Evolutionary conservation across 2,329 filamentous ascomycete species (phyloP), one percentile per base, ranked within the genome.

Genomic region (Hortaea werneckii): DNA sequence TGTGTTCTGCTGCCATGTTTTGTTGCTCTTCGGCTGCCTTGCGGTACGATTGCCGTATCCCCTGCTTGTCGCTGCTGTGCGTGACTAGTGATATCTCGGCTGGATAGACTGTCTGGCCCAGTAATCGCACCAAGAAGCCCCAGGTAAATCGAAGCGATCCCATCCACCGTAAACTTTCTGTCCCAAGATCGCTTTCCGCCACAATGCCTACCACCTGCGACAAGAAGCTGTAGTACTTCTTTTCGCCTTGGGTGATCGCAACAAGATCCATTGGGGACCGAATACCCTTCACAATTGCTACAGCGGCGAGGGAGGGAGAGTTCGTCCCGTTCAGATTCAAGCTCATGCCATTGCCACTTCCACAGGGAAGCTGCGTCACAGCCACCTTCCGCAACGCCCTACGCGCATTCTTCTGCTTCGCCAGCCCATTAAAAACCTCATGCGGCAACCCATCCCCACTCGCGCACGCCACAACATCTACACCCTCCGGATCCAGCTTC

Each of bases 381-480:
- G 92, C 86, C 10, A 96, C 69, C 58, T 82, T 85, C 20, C 74
- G 69, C 49, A 98, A 68, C 0, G 90, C 92, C 45, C 76, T 76
- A 29, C 74, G 72, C 13, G 88, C 88, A 65, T 95, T 27, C 4
- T 75, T 61, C 35, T 87, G 81, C 65, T 80, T 83, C 10, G 79
- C 88, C 29, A 98, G 69, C 0, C 92, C 92, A 61, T 98, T 96
- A 71, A 95, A 95, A 6, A 95, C 84, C 66, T 98, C 92, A 62
- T 95, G 84, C 0, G 87, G 83, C 35, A 95, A 74, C 7, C 92
- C 92, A 58, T 98, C 92, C 4, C 92, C 92, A 0, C 90, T 95
- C 61, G 87, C 92, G 51, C 87, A 86, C 27, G 90, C 80, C 10
- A 96, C 77, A 6, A 88, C 83, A 67, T 98, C 92, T 65, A 81